Percentiles rank a stretch among this genome's conserved stretches.
Evolutionary conservation across 2,329 filamentous ascomycete species (phyloP).

Genomic region (Trichoderma guizhouense): DNA sequence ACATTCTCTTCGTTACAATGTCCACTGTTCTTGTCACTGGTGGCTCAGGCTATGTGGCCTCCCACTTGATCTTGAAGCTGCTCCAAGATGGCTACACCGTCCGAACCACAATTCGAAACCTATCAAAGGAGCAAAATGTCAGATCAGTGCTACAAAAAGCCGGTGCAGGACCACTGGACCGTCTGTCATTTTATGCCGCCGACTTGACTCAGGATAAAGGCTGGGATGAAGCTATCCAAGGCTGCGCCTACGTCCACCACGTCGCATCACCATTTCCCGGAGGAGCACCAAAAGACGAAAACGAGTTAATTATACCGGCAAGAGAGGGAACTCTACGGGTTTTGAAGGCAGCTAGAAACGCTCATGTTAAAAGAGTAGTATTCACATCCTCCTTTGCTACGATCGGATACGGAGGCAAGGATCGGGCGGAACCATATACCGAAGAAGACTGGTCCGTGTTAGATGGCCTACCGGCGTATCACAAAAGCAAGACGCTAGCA

Average conservation of each 20-base stretch:
- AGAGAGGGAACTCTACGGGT: conserved; percentile 23
- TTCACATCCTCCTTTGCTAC: conserved; percentile 46
- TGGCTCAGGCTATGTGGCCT: conserved; percentile 26
- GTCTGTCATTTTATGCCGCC: conserved; percentile 27
- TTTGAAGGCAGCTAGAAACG: conserved; percentile 11
- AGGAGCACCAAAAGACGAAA: conserved; percentile 15
- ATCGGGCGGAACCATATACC: conserved; percentile 38
- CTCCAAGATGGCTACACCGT: conserved; percentile 22
- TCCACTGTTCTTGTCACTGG: conserved; percentile 24
- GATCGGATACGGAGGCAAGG: conserved; percentile 31
- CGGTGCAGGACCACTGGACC: conserved; percentile 12
- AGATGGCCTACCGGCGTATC: conserved; percentile 16
- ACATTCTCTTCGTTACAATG: background rate
- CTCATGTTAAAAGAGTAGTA: conserved; percentile 39
- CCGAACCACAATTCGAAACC: conserved; percentile 23
- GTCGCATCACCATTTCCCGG: conserved; percentile 34
- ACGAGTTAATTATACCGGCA: conserved; percentile 22
- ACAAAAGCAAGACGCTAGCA: conserved; percentile 26
- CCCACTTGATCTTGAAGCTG: conserved; percentile 24
- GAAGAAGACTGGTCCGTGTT: conserved; percentile 34
- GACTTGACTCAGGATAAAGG: conserved; percentile 29
- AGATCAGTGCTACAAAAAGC: conserved; percentile 5
- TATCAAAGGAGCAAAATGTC: conserved; percentile 10
- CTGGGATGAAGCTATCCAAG: conserved; percentile 29
- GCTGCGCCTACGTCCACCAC: conserved; percentile 32